These are phyloP conservation scores for Venturia nashicola DNA, from an alignment of 2,329 filamentous ascomycete species.

Conservation along the genomic window DNA sequence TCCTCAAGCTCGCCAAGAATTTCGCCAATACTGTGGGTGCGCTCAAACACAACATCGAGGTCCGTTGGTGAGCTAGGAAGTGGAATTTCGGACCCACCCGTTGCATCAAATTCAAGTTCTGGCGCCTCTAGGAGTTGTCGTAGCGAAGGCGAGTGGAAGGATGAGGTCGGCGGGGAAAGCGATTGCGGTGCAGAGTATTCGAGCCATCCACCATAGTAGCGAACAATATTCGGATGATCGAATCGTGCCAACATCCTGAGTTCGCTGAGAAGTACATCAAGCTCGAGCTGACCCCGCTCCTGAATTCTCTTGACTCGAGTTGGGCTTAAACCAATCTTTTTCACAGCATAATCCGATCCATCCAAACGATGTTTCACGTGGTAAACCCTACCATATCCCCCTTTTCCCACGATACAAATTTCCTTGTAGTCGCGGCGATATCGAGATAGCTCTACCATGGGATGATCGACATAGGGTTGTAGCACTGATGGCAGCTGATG, in stretches of 20 bases:
- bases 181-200: slow-evolving; percentile 24
- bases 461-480: slow-evolving; percentile 11
- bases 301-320: slow-evolving; percentile 40
- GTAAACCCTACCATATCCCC: slow-evolving; percentile 54
- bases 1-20: neutral
- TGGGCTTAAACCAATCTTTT: slow-evolving; percentile 48
- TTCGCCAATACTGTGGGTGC: slow-evolving; percentile 1
- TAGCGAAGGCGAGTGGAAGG: neutral
- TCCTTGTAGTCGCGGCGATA: slow-evolving; percentile 41
- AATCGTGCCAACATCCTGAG: slow-evolving; percentile 49
- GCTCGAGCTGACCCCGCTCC: slow-evolving; percentile 37
- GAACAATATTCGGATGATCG: slow-evolving; percentile 54
- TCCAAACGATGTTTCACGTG: slow-evolving; percentile 50
- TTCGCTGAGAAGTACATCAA: slow-evolving; percentile 47
- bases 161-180: neutral
- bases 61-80: neutral
- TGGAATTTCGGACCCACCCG: neutral
- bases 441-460: slow-evolving; percentile 24
- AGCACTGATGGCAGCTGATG: slow-evolving; percentile 6
- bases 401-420: slow-evolving; percentile 46
- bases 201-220: slow-evolving; percentile 54
- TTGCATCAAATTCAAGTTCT: neutral
- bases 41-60: slow-evolving; percentile 8
- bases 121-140: neutral
- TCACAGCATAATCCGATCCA: slow-evolving; percentile 50